Percentiles rank a stretch among this genome's conserved stretches.
Evolutionary conservation across 2,329 filamentous ascomycete genomes (phyloP).

Genomic region (Microdochium nivale): DNA sequence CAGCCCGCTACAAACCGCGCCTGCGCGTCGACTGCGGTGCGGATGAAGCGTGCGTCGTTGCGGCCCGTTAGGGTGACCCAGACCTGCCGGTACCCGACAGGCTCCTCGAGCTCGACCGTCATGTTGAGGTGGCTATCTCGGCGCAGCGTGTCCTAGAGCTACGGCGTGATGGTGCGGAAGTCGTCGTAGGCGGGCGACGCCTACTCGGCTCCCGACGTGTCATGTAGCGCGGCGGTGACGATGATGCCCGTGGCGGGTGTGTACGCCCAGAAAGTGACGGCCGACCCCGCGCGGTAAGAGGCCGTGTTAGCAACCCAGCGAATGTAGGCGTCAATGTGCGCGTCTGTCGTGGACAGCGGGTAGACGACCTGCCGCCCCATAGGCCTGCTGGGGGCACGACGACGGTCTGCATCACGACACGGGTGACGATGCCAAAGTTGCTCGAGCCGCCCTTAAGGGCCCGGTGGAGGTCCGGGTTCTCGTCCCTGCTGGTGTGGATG

Average conservation of each 20-base stretch:
- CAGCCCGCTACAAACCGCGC: constrained; percentile 21
- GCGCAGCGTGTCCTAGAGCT: neutral
- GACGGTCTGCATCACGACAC: constrained; percentile 17
- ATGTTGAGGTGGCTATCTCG: neutral
- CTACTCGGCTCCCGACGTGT: neutral
- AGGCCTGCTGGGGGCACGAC: constrained; percentile 1
- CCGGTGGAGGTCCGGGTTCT: constrained; percentile 20
- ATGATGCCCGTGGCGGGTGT: neutral
- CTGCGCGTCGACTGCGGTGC: constrained; percentile 26
- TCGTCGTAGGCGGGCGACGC: neutral
- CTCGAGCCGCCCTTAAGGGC: constrained; percentile 35
- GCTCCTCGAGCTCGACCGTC: neutral
- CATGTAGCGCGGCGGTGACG: neutral
- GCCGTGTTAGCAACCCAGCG: constrained; percentile 6
- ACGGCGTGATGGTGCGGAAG: neutral
- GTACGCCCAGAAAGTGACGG: constrained; percentile 3
- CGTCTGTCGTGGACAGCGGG: constrained; percentile 1
- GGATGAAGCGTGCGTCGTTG: constrained; percentile 17
- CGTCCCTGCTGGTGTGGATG: neutral
- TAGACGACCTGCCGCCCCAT: constrained; percentile 9
- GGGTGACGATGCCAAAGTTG: constrained; percentile 31
- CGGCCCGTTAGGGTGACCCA: neutral
- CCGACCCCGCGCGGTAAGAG: constrained; percentile 5
- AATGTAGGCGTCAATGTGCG: constrained; percentile 8
- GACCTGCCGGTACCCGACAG: neutral